phyloP scores from a whole-genome alignment of 2,329 filamentous ascomycete species.

The Neocucurbitaria cava region DNA sequence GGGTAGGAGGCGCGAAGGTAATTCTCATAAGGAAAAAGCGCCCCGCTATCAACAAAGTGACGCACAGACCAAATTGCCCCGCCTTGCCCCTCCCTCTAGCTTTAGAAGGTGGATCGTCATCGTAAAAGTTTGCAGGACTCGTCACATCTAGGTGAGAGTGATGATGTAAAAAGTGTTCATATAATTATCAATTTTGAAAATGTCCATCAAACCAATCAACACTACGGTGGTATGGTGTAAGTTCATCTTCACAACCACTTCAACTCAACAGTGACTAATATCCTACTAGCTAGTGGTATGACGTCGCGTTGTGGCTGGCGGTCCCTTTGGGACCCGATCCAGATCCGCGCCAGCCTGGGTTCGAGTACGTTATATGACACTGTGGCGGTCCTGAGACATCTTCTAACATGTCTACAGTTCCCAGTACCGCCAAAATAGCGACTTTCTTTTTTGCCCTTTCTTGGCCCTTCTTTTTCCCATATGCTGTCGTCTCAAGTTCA shows the following conservation, averaged over 20 bases:
- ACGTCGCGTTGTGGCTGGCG: slow-evolving; percentile 50
- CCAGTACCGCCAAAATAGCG: slow-evolving; percentile 42
- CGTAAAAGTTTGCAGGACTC: neutral
- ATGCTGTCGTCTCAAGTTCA: no score
- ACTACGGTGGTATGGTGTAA: slow-evolving; percentile 30
- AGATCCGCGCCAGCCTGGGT: slow-evolving; percentile 49
- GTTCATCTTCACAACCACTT: neutral
- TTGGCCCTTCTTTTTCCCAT: no score
- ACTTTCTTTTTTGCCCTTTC: slow-evolving; percentile 24
- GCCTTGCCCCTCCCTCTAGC: neutral
- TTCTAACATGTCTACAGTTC: slow-evolving; percentile 37
- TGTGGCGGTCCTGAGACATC: slow-evolving; percentile 25
- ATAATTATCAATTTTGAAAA: neutral
- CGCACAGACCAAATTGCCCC: slow-evolving; percentile 25
- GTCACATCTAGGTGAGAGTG: neutral
- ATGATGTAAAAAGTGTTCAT: neutral
- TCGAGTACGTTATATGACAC: slow-evolving; percentile 36
- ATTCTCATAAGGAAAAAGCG: slow-evolving; percentile 1
- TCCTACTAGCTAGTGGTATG: slow-evolving; percentile 43
- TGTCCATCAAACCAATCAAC: neutral
- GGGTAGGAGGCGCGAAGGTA: slow-evolving; percentile 7
- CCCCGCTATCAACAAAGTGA: slow-evolving; percentile 18
- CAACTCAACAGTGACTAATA: neutral
- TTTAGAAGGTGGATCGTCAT: neutral
- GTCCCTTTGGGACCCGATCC: slow-evolving; percentile 28